Conservation (phyloP, 352 stramenopile genomes). For the Blastocystis sp. region DNA sequence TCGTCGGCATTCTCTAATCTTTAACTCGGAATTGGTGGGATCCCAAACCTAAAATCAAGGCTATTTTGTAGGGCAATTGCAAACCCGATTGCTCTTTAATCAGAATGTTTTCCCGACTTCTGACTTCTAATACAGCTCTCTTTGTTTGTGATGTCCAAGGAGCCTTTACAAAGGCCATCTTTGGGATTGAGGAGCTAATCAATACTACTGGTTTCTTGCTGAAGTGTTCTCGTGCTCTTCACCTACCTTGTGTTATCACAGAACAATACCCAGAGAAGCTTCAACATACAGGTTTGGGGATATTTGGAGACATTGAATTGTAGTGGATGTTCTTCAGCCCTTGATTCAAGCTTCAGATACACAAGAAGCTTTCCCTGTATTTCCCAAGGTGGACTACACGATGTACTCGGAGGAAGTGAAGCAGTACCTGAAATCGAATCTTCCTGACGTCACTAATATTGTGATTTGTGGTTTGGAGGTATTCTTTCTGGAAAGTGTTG, state of each 20-base stretch:
- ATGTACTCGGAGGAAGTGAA: constrained; percentile 76
- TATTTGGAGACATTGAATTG: not conserved
- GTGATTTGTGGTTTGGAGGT: constrained; percentile 77
- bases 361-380: constrained; percentile 68
- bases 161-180: constrained; percentile 74
- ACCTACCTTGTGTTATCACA: constrained; percentile 75
- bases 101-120: constrained; percentile 10
- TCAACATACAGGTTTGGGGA: constrained; percentile 68
- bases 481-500: not conserved
- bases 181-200: constrained; percentile 70
- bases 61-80: not conserved
- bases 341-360: constrained; percentile 67
- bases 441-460: constrained; percentile 71
- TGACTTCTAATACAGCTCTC: constrained; percentile 63
- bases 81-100: not conserved
- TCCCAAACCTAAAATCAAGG: not conserved
- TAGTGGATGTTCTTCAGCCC: constrained; percentile 37
- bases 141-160: constrained; percentile 80
- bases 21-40: not conserved
- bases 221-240: constrained; percentile 72
- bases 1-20: constrained; percentile 73
- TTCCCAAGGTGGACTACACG: constrained; percentile 72
- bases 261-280: constrained; percentile 75
- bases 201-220: constrained; percentile 15
- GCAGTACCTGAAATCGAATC: constrained; percentile 67